Conservation (phyloP, 2,329 filamentous ascomycete genomes). For the Colletotrichum acutatum region DNA sequence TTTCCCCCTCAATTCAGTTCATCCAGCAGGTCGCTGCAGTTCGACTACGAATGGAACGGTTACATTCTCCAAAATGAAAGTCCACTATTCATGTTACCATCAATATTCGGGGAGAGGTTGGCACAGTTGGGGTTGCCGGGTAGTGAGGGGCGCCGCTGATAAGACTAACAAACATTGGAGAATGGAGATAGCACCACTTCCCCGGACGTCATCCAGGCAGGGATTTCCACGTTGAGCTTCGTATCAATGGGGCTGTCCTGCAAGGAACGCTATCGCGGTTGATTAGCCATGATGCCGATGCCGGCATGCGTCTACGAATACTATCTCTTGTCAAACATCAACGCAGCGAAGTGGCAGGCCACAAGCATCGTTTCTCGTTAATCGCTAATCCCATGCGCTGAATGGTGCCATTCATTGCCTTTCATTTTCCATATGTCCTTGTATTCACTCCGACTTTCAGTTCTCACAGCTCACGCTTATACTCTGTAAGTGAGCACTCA, state of each 20-base stretch:
- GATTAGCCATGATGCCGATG: neutral
- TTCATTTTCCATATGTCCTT: no score
- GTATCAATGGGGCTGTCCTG: neutral
- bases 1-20: conserved; percentile 8
- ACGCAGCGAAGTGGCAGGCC: neutral
- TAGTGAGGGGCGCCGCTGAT: conserved; percentile 27
- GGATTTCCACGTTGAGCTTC: neutral
- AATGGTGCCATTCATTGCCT: no score
- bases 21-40: conserved; percentile 4
- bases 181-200: conserved; percentile 12
- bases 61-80: conserved; percentile 26
- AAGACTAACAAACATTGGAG: conserved; percentile 15
- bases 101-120: neutral
- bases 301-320: neutral
- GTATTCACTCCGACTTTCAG: no score
- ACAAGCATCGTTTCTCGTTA: neutral
- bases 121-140: conserved; percentile 7
- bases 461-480: no score
- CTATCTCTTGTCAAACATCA: neutral
- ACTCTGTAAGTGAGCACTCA: no score
- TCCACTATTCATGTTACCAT: conserved; percentile 34
- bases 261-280: neutral
- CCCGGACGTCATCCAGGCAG: conserved; percentile 9
- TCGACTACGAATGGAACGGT: conserved; percentile 23
- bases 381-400: no score